phyloP scores from a whole-genome alignment of 345 rosid genomes.

The Aethionema arabicum region DNA sequence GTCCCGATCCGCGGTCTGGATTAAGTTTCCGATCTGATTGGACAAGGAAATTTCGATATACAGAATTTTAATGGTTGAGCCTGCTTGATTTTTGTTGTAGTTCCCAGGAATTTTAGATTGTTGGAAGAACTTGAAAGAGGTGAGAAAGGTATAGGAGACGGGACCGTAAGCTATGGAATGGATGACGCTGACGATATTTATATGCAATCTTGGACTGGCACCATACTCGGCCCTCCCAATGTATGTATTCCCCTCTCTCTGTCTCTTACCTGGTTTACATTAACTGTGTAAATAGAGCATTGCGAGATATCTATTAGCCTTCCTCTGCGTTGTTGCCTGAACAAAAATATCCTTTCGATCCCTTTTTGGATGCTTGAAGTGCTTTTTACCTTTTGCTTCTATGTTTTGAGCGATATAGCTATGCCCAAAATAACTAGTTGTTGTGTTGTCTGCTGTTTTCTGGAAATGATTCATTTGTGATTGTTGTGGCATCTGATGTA shows the following conservation, averaged over 20 bases:
- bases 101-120: constrained; percentile 86
- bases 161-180: constrained; percentile 93
- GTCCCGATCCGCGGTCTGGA: constrained; percentile 15
- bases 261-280: background rate
- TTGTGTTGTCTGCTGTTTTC: constrained; percentile 8
- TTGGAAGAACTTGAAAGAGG: constrained; percentile 91
- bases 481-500: background rate
- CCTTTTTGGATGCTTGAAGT: constrained; percentile 5
- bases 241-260: constrained; percentile 37
- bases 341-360: background rate
- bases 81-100: constrained; percentile 28
- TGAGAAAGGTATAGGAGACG: constrained; percentile 89
- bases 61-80: background rate
- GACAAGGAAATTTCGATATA: background rate
- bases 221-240: constrained; percentile 83
- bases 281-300: background rate
- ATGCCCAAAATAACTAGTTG: background rate
- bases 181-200: constrained; percentile 88
- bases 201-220: constrained; percentile 96
- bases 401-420: constrained; percentile 1
- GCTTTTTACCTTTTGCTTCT: constrained; percentile 7
- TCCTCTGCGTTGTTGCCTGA: background rate
- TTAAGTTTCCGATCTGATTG: constrained; percentile 19
- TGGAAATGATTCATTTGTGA: background rate
- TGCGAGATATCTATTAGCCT: background rate